phyloP scores from a whole-genome alignment of 2,329 filamentous ascomycete species.

The Xylaria sp. region DNA sequence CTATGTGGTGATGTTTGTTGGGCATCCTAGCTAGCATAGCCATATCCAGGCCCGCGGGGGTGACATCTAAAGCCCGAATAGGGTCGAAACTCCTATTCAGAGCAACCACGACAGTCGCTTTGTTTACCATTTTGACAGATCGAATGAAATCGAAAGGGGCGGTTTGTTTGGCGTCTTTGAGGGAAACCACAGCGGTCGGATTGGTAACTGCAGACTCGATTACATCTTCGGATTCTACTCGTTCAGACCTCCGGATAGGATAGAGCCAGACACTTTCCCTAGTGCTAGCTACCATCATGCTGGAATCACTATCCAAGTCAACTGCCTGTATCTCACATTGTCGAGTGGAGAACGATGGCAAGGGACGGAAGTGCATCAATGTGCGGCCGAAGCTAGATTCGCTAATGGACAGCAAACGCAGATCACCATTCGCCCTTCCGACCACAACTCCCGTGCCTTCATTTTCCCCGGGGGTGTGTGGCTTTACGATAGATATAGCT shows the following conservation, averaged over 20 bases:
- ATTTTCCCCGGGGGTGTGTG: slow-evolving; percentile 28
- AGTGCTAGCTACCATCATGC: slow-evolving; percentile 44
- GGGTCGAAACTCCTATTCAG: slow-evolving; percentile 50
- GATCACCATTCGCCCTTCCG: slow-evolving; percentile 56
- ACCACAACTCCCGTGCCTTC: slow-evolving; percentile 47
- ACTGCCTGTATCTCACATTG: slow-evolving; percentile 45
- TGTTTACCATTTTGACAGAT: slow-evolving; percentile 53
- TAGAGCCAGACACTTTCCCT: slow-evolving; percentile 46
- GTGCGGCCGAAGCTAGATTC: slow-evolving; percentile 42
- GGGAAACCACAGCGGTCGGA: slow-evolving; percentile 30
- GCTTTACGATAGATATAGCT: slow-evolving; percentile 51
- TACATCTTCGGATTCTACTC: slow-evolving; percentile 9
- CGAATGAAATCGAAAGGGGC: slow-evolving; percentile 39
- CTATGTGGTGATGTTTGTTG: slow-evolving; percentile 35
- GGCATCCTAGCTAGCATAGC: slow-evolving; percentile 44
- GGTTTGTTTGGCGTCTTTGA: slow-evolving; percentile 27
- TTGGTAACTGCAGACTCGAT: slow-evolving; percentile 20
- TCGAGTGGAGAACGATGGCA: slow-evolving; percentile 2
- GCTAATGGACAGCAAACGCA: slow-evolving; percentile 51
- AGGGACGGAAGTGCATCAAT: slow-evolving; percentile 33
- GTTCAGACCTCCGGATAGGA: slow-evolving; percentile 30
- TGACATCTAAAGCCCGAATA: slow-evolving; percentile 53
- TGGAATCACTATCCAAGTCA: slow-evolving; percentile 39
- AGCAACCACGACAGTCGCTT: slow-evolving; percentile 52
- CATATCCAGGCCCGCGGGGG: slow-evolving; percentile 51